Base-by-base conservation (phyloP, 2,329 filamentous ascomycete genomes). In the Blastomyces percursus region DNA sequence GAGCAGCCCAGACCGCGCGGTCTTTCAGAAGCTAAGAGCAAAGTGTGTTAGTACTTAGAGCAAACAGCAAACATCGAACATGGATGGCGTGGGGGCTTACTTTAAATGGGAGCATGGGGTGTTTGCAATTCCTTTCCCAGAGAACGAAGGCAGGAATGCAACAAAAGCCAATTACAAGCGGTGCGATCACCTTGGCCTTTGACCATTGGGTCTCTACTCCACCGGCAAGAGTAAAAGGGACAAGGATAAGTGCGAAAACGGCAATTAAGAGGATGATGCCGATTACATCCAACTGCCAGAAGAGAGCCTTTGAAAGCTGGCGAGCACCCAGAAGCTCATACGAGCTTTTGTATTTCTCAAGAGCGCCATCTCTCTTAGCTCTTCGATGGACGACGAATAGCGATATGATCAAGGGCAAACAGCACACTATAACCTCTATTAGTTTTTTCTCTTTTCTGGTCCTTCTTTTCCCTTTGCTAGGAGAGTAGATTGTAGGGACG, bases 1-100 rank as follows among this genome's bases (percentile, higher is more conserved):
- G 72, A 4, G 85, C 80, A 5, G 78, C 84, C 83, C 85, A 87
- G 32, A 87, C 80, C n/a, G 79, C 79, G 27, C 86, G 83, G 69
- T 88, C 84, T 71, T 82, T 84, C 68, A 88, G 77, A 1, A 86
- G 76, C 62, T 75, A 12, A 42, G 32, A 35, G 14, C 16, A 3
- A 19, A 50, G 7, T 52, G 9, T 14, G 66, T 68, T 46, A 62
- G 52, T 8, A 16, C 30, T 48, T 7, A 44, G 9, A 24, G 60
- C 32, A 35, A 27, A 24, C 7, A 4, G 19, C 7, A 12, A 21
- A n/a, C 7, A 11, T 14, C 14, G 40, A 19, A 44, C 3, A 30
- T 24, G 11, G 8, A 40, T 21, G 19, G n/a, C 1, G 11, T 7
- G 14, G n/a, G 35, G 21, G 58, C 70, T 66, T 38, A 73, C 73